Percentiles rank a stretch among this genome's conserved stretches.
Conservation (phyloP, 139 green algal genomes). For the Chlorella ohadii region DNA sequence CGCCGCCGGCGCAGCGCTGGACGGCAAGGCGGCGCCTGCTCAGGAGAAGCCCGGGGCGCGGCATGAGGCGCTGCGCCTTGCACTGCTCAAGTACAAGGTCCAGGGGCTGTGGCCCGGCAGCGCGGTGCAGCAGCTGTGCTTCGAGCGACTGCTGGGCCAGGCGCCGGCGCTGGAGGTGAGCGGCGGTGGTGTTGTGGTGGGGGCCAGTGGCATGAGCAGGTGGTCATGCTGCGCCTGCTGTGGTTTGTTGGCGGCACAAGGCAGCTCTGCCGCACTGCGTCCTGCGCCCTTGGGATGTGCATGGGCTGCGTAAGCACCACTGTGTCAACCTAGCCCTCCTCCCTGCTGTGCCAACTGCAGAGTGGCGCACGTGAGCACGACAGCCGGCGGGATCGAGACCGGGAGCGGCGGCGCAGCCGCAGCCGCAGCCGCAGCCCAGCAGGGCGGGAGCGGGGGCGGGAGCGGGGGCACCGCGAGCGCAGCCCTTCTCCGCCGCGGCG, state of each 20-base stretch:
- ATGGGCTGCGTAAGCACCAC: no score
- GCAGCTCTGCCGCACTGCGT: no score
- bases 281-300: no score
- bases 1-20: slow-evolving; percentile 6
- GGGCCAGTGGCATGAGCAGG: no score
- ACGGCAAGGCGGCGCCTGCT: slow-evolving; percentile 8
- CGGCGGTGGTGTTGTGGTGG: no score
- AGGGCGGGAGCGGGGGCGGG: background rate
- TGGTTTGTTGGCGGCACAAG: no score
- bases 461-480: background rate
- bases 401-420: background rate
- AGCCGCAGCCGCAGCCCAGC: no score
- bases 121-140: slow-evolving; percentile 38
- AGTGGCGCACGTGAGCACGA: background rate
- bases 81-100: slow-evolving; percentile 63
- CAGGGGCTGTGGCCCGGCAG: slow-evolving; percentile 51
- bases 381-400: background rate
- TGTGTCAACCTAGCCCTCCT: no score
- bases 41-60: background rate
- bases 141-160: slow-evolving; percentile 53
- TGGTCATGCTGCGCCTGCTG: no score
- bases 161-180: slow-evolving; percentile 26
- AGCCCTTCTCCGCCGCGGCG: slow-evolving; percentile 4
- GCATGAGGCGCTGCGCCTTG: slow-evolving; percentile 28
- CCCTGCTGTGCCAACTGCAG: no score